Base-by-base conservation (phyloP, 176 grass and related monocot genomes). In the Phragmites australis region DNA sequence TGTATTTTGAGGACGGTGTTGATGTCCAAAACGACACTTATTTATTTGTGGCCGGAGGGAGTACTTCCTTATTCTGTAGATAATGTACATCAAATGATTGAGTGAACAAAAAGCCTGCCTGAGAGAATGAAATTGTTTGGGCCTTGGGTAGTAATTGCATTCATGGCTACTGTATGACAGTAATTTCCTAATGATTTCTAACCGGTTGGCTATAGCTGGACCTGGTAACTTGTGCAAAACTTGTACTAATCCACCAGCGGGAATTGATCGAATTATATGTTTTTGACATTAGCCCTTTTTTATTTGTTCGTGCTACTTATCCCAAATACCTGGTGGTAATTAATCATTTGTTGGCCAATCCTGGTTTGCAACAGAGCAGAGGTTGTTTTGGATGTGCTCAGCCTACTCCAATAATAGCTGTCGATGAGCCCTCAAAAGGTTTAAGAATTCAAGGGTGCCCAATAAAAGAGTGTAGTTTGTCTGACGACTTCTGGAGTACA, bases 301-400 rank as follows among this genome's bases (percentile, higher is more conserved):
- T 45, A 40, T 76, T 61, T 76, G 26, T 49, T 10, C 8, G 2
- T 40, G 53, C 30, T 76, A 49, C 22, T 70, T 45, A 22, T 76
- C 8, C 64, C 16, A 54, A 75, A 15, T 64, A 45, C 47, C 44
- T 78, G 76, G 44, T 89, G 65, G 65, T 94, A 87, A 94, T 91
- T 94, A 87, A 94, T 91, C 83, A 80, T 84, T 48, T 79, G 43
- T 83, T 71, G 74, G 86, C 61, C 50, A 73, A 84, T 89, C 81
- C 86, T 90, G 90, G 67, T 85, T 94, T 93, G 88, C 74, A 95
- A 95, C 96, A 99, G 96, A 91, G 81, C 92, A 99, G 96, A 95
- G 85, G 93, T 95, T 99, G 86, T 91, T 83, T 99, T 93, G 90
- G 86, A 86, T 99, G 86, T 76, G 74, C 84, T 51, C 91, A 99